Base-by-base conservation (phyloP, 1,284 basidiomycete species). In the Pisolithus thermaeus region DNA sequence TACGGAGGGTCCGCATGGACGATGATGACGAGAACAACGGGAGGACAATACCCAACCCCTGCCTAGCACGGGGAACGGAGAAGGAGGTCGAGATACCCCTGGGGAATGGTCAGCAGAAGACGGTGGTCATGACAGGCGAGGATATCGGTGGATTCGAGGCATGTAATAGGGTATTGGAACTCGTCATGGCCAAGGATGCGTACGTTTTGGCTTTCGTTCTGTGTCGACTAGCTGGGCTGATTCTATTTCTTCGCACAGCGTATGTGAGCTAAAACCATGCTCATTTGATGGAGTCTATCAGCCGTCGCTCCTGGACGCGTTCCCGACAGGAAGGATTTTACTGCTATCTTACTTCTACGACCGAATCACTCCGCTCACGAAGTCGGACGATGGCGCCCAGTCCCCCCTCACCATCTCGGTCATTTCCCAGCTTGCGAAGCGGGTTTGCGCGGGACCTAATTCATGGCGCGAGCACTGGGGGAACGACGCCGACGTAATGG, bases 201-300 rank as follows among this genome's bases (percentile, higher is more conserved):
- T 92, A 68, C 70, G 89, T 86, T 2, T 16, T 32, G 1, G 47
- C 38, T 39, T 35, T 50, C 51, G 37, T 54, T 39, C n/a, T 40
- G 43, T 23, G 27, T 48, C 49, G n/a, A 49, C 28, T 6, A 37
- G 9, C 47, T 47, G 32, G 9, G 37, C 56, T 47, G 50, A 55
- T 50, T 3, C 53, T 51, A 8, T 45, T 40, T 47, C 16, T 7
- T 54, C 20, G 16, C 8, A 20, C 57, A 92, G 90, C 0, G 79
- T 93, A 47, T 98, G 97, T 70, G 83, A 85, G 61, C 76, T 85
- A 60, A 91, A 90, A 67, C 94, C 94, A 0, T 99, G 96, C 70
- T 93, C 95, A 2, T 99, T 99, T 74, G 88, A 92, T 60, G 96
- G 96, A 36, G 92, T 97, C 27, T 98, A 99, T 74, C 96, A 98